These are phyloP conservation scores for Thuidium tamariscinum DNA, from an alignment of 225 moss, liverwort and hornwort genomes.

Conservation along the genomic window DNA sequence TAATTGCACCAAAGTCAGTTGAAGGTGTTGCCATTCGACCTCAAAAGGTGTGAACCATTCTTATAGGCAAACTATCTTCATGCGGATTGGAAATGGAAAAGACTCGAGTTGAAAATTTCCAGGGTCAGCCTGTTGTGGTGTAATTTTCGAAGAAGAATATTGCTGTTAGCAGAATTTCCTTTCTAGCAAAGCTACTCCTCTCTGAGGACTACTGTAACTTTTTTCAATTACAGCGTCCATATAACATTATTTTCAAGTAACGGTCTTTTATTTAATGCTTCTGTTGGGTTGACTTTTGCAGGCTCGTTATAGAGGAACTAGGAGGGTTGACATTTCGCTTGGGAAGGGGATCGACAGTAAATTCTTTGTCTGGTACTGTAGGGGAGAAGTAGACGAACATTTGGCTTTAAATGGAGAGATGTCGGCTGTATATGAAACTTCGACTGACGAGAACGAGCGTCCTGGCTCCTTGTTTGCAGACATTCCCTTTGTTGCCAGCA, in stretches of 20 bases:
- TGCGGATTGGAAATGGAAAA: background rate
- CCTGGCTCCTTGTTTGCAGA: background rate
- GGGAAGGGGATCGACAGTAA: constrained; percentile 4
- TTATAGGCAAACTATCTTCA: background rate
- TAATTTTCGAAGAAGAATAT: background rate
- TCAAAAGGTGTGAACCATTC: background rate
- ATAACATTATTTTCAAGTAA: background rate
- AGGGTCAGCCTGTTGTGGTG: background rate
- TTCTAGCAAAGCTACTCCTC: background rate
- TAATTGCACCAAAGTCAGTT: constrained; percentile 15
- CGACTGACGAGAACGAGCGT: background rate
- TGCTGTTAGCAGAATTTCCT: background rate
- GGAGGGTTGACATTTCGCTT: background rate
- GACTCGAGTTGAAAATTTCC: background rate
- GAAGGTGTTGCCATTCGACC: background rate
- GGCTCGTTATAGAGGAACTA: background rate
- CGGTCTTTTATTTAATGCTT: background rate
- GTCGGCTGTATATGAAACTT: background rate
- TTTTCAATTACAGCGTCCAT: background rate
- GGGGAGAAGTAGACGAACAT: background rate
- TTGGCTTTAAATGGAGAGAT: background rate
- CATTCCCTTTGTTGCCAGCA: background rate
- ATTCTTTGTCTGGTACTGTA: background rate
- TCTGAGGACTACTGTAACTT: background rate
- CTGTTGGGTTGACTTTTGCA: background rate